Evolutionary conservation across 2,329 filamentous ascomycete species (phyloP).

Genomic region (Phyllosticta capitalensis): DNA sequence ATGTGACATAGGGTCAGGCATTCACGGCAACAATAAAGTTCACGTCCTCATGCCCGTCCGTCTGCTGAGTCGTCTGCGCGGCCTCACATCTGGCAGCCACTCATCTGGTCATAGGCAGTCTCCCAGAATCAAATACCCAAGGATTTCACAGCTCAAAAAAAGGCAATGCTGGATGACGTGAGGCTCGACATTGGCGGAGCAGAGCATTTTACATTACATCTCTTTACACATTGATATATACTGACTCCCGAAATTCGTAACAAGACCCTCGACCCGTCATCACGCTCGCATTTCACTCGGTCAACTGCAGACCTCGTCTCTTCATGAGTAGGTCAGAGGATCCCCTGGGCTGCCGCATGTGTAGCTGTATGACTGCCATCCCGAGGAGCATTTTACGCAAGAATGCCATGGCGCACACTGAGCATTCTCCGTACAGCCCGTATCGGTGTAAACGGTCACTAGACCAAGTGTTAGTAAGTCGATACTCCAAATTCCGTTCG

Average conservation of each 20-base stretch:
- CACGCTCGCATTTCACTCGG: no score
- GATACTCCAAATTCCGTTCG: not conserved
- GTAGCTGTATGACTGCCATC: not conserved
- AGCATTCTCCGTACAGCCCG: not conserved
- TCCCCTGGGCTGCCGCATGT: not conserved
- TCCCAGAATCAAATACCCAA: not conserved
- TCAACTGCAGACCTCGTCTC: no score
- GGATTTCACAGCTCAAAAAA: not conserved
- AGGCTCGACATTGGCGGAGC: not conserved
- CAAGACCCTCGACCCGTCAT: no score
- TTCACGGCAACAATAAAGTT: constrained; percentile 11
- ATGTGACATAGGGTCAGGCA: constrained; percentile 10
- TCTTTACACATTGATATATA: not conserved
- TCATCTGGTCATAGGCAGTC: not conserved
- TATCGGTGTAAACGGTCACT: not conserved
- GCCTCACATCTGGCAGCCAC: not conserved
- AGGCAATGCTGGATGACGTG: not conserved
- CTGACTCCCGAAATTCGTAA: no score
- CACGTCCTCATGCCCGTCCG: constrained; percentile 9
- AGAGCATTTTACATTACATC: not conserved
- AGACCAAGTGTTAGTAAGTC: not conserved
- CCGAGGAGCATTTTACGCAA: not conserved
- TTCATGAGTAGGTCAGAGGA: not conserved
- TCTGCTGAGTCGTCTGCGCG: not conserved
- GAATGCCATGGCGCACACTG: not conserved